A percentile compares a stretch with the other conserved stretches of the same genome.
phyloP scores from a whole-genome alignment of 176 grass and related monocot species.

The Olyra latifolia region DNA sequence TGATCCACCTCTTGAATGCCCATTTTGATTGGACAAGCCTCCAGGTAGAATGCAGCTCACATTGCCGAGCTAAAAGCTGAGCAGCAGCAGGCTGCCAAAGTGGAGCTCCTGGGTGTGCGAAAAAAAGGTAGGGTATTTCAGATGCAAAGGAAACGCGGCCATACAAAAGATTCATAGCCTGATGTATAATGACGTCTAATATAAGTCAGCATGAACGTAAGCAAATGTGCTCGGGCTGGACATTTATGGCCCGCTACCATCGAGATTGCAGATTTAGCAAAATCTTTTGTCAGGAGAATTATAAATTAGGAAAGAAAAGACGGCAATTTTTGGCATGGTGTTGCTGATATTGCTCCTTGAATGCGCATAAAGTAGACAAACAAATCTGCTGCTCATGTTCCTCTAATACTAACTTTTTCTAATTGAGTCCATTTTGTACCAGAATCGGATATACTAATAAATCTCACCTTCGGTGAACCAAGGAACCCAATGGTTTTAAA shows the following conservation, averaged over 20 bases:
- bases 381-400: background rate
- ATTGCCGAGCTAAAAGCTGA: constrained; percentile 7
- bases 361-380: background rate
- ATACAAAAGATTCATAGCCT: constrained; percentile 30
- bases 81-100: constrained; percentile 21
- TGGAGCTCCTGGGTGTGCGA: constrained; percentile 36
- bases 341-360: background rate
- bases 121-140: constrained; percentile 15
- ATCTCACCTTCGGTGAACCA: constrained; percentile 18
- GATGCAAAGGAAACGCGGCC: constrained; percentile 21
- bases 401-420: background rate
- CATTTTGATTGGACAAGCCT: background rate
- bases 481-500: background rate
- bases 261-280: background rate
- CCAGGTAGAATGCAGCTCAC: constrained; percentile 18
- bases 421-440: background rate
- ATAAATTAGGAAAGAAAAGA: constrained; percentile 20
- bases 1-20: background rate
- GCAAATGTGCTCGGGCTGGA: background rate
- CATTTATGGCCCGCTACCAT: constrained; percentile 9
- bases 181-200: constrained; percentile 4
- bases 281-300: background rate
- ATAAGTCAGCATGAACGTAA: constrained; percentile 26
- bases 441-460: background rate
- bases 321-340: background rate